Percentiles rank a stretch among this genome's conserved stretches.
Evolutionary conservation across 768 basidiomycete genomes (phyloP).

Genomic region (Leccinellum albellum): DNA sequence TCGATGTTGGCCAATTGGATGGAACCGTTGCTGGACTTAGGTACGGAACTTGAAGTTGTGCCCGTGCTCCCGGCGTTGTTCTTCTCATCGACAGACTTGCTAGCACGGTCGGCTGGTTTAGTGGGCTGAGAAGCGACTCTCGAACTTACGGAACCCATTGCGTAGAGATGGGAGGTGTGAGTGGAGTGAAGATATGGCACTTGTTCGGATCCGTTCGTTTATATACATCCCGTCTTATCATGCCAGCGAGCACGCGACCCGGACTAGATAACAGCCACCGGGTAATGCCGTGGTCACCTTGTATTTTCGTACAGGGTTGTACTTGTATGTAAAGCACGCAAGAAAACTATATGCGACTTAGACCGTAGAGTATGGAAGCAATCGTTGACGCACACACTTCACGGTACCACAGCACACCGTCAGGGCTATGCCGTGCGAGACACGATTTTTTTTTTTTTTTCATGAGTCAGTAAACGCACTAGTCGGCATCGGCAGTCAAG

Average conservation of each 20-base stretch:
- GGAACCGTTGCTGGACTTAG: constrained; percentile 54
- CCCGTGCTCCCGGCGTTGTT: neutral
- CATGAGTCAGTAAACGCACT: no score
- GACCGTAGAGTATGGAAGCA: neutral
- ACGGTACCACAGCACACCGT: neutral
- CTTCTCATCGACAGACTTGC: constrained; percentile 28
- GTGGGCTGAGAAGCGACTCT: constrained; percentile 19
- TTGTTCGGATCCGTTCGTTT: constrained; percentile 17
- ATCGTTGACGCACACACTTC: neutral
- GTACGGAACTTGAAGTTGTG: constrained; percentile 7
- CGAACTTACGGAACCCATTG: constrained; percentile 27
- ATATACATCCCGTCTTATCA: constrained; percentile 24
- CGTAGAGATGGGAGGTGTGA: constrained; percentile 1
- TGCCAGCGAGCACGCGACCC: constrained; percentile 10
- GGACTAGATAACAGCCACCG: neutral
- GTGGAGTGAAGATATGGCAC: constrained; percentile 5
- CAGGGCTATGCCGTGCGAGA: neutral
- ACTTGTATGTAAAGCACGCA: neutral
- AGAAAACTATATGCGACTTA: neutral
- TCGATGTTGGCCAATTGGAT: constrained; percentile 55
- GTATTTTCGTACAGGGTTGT: neutral
- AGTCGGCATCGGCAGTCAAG: no score
- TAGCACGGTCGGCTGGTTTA: constrained; percentile 16
- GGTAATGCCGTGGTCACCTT: neutral
- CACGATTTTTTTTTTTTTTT: neutral